Evolutionary conservation across 1,284 basidiomycete genomes (phyloP), one percentile per base, ranked within the genome.

Genomic region (Pascua sp.): DNA sequence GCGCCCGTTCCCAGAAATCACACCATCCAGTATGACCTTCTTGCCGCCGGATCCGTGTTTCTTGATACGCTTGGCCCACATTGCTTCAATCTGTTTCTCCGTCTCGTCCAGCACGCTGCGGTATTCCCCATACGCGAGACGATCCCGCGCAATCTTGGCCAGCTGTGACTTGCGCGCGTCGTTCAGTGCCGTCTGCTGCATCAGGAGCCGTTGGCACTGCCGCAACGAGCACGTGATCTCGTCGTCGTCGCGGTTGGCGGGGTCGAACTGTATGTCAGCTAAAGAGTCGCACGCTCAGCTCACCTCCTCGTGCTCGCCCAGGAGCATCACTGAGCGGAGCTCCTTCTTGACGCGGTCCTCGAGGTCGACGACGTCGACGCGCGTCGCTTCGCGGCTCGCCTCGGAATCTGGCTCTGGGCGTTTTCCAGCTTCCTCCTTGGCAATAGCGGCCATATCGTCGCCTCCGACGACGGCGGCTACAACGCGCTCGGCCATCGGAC

Each of bases 61-160:
- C 56, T 78, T 76, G 42, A 70, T 68, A 9, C 80, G 75, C 63
- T 80, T 80, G 12, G 68, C 65, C 78, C 78, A 81, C 2, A 69
- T 72, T 12, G 67, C 66, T 55, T 80, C 80, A 67, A 95, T 89
- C 65, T 86, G 86, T 78, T 86, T 87, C 79, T 95, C 92, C 46
- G 94, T 81, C 5, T 86, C 82, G 57, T 93, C 91, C 15, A 90
- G 84, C 7, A 84, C 74, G 38, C 88, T 86, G 60, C 89, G 78
- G 76, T 92, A 95, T 68, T 95, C 91, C 70, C 91, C 89, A 72
- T 90, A 91, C 4, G 87, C 92, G 47, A 98, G 83, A 16, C 93
- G 84, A 66, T 91, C 89, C 62, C 86, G 85, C n/a, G 91, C 91
- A 59, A 93, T 84, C 16, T 82, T 80, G 17, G 82, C 83, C 2